Percentiles rank a stretch among this genome's conserved stretches.
phyloP scores from a whole-genome alignment of 345 rosid genomes.

The Ceriops decandra region DNA sequence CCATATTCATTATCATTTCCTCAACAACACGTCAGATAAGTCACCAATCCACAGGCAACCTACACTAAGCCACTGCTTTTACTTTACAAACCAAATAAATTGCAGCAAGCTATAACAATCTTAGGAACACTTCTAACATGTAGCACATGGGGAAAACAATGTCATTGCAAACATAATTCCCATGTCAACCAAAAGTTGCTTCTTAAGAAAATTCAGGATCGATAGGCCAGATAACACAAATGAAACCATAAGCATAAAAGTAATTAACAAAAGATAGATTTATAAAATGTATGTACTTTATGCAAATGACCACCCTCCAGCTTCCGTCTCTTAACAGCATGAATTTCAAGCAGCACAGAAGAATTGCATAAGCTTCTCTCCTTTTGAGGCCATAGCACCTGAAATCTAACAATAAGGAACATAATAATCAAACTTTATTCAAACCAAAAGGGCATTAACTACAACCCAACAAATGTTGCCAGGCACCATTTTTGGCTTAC shows the following conservation, averaged over 20 bases:
- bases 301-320: constrained; percentile 74
- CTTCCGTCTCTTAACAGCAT: constrained; percentile 93
- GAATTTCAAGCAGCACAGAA: constrained; percentile 54
- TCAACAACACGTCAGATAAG: constrained; percentile 3
- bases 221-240: not conserved
- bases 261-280: not conserved
- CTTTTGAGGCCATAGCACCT: constrained; percentile 31
- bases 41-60: not conserved
- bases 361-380: constrained; percentile 44
- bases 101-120: not conserved
- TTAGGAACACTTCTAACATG: not conserved
- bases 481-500: not conserved
- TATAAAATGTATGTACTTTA: constrained; percentile 43
- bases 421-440: not conserved
- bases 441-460: constrained; percentile 1
- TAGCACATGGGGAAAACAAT: not conserved
- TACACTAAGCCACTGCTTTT: not conserved
- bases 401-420: constrained; percentile 38
- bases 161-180: not conserved
- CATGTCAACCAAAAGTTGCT: not conserved
- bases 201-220: not conserved
- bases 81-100: not conserved
- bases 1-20: not conserved
- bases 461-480: not conserved
- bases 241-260: no score